A percentile compares a stretch with the other conserved stretches of the same genome.
Conservation (phyloP, 495 filamentous ascomycete genomes). For the Platismatia glauca region DNA sequence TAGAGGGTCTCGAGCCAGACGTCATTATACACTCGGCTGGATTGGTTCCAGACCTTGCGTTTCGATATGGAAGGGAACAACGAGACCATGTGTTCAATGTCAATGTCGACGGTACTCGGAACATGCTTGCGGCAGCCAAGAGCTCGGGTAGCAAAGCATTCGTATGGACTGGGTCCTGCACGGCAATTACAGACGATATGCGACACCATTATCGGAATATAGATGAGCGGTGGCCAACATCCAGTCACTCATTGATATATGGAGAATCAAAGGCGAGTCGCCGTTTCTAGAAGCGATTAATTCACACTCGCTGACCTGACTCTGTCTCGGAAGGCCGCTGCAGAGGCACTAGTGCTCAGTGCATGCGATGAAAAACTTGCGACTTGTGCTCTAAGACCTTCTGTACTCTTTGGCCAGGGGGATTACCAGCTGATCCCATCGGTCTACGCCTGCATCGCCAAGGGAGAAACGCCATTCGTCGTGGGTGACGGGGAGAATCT, state of each 20-base stretch:
- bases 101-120: constrained; percentile 52
- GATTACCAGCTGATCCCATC: constrained; percentile 45
- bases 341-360: constrained; percentile 47
- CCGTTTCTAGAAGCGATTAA: constrained; percentile 2
- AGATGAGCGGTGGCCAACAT: constrained; percentile 44
- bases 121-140: constrained; percentile 46
- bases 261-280: constrained; percentile 48
- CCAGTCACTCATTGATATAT: constrained; percentile 44
- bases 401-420: constrained; percentile 48
- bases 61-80: constrained; percentile 35
- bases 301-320: constrained; percentile 16
- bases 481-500: constrained; percentile 50
- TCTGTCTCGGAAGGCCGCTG: constrained; percentile 35
- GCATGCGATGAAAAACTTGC: constrained; percentile 37
- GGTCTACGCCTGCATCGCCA: constrained; percentile 48
- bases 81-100: constrained; percentile 35
- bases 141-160: constrained; percentile 44
- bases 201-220: constrained; percentile 43
- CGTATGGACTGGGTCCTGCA: constrained; percentile 50
- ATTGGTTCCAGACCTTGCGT: constrained; percentile 34
- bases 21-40: constrained; percentile 42
- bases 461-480: constrained; percentile 47
- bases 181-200: constrained; percentile 48
- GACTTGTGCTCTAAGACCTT: constrained; percentile 50
- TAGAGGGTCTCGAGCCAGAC: constrained; percentile 32